phyloP scores from a whole-genome alignment of 1,284 basidiomycete species.

The Leucoagaricus sp. region DNA sequence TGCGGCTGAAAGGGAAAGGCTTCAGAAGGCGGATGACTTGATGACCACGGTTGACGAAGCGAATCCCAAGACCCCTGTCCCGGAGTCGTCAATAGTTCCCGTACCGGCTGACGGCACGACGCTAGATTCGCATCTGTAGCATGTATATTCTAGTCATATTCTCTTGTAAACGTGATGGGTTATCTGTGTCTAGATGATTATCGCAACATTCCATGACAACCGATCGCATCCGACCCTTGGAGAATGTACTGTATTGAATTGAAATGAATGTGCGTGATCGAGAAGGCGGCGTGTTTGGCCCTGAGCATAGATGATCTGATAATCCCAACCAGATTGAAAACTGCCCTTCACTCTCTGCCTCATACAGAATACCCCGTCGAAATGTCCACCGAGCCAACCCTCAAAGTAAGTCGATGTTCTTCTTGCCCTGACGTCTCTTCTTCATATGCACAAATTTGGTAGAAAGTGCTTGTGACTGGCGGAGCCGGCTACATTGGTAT shows the following conservation, averaged over 20 bases:
- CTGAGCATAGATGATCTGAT: conserved; percentile 15
- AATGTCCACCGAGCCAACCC: conserved; percentile 26
- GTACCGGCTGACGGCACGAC: neutral
- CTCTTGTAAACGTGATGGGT: too few relatives aligned
- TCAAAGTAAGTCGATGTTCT: conserved; percentile 41
- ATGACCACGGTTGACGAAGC: conserved; percentile 19
- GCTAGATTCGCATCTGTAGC: too few relatives aligned
- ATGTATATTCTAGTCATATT: too few relatives aligned
- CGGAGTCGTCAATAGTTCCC: neutral
- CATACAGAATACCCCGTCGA: neutral
- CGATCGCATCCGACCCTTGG: conserved; percentile 2
- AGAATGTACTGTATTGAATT: neutral
- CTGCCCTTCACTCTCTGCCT: neutral
- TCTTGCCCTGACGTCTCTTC: conserved; percentile 29
- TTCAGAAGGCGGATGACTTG: conserved; percentile 31
- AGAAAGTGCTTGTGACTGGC: conserved; percentile 82
- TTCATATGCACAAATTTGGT: conserved; percentile 19
- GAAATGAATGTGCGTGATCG: conserved; percentile 17
- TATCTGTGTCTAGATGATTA: neutral
- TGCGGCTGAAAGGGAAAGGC: conserved; percentile 25
- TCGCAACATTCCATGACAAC: neutral
- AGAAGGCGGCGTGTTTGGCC: neutral
- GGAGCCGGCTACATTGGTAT: conserved; percentile 86
- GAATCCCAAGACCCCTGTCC: conserved; percentile 9
- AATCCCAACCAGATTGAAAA: conserved; percentile 4